These are phyloP conservation scores for Urtica urens DNA, from an alignment of 306 rosid genomes.

Conservation along the genomic window DNA sequence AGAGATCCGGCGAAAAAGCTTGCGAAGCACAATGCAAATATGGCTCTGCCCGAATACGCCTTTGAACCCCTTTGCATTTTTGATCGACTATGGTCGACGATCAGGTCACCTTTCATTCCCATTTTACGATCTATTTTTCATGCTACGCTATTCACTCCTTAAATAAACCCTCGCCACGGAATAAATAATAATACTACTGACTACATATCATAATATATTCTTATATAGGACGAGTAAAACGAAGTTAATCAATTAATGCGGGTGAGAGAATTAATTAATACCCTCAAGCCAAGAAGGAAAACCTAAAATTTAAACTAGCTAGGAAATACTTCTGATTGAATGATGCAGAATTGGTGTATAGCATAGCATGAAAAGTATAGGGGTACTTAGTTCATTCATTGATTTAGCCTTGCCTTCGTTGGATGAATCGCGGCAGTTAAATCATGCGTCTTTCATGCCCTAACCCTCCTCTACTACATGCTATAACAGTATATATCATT, in stretches of 20 bases:
- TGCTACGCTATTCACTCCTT: not conserved
- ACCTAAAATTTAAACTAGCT: no score
- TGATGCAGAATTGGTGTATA: no score
- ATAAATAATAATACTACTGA: not conserved
- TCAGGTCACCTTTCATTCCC: no score
- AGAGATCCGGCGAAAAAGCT: slow-evolving; percentile 71
- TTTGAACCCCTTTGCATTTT: not conserved
- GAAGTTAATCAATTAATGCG: no score
- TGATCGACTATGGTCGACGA: no score
- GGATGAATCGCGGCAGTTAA: not conserved
- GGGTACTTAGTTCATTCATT: no score
- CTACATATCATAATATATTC: not conserved
- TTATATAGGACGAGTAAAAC: no score
- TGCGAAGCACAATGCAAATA: slow-evolving; percentile 40
- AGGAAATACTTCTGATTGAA: no score
- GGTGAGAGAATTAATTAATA: not conserved
- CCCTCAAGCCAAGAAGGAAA: no score
- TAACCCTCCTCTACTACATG: no score
- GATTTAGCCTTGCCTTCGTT: not conserved
- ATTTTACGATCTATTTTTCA: not conserved
- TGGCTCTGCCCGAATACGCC: slow-evolving; percentile 33
- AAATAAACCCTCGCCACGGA: not conserved
- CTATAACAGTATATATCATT: no score
- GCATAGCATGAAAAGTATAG: no score
- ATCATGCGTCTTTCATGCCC: not conserved